Conservation (phyloP, 257 asterid genomes). For the Solanum ossicruentum region DNA sequence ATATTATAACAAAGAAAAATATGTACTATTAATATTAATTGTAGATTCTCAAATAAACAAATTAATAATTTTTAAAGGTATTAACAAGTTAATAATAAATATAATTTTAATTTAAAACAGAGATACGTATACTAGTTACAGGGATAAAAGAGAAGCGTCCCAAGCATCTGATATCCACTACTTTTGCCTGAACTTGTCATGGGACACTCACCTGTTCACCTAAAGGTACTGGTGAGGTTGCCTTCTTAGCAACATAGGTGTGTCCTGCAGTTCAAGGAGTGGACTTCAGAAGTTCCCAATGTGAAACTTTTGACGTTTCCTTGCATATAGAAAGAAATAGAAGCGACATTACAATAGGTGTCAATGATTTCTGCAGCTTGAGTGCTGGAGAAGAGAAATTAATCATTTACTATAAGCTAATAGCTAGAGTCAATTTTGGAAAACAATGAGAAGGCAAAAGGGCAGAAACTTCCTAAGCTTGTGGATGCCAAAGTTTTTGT, state of each 20-base stretch:
- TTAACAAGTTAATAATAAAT: too few species aligned
- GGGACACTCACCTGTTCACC: neutral
- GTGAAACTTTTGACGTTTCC: conserved; percentile 5
- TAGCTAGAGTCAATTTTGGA: neutral
- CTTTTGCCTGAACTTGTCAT: conserved; percentile 1
- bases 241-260: conserved; percentile 1
- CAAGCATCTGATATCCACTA: neutral
- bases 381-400: neutral
- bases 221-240: neutral
- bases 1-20: too few species aligned
- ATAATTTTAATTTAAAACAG: too few species aligned
- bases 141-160: neutral
- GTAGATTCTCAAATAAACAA: too few species aligned
- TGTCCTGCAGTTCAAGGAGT: neutral
- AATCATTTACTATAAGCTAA: neutral
- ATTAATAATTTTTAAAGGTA: too few species aligned
- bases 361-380: neutral
- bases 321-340: conserved; percentile 7
- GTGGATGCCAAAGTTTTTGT: neutral
- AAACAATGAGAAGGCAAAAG: neutral
- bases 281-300: neutral
- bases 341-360: neutral
- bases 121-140: neutral
- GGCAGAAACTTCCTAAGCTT: neutral
- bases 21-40: too few species aligned